Base-by-base conservation (phyloP, 1,139 yeast genomes). In the Meyerozyma guilliermondii region DNA sequence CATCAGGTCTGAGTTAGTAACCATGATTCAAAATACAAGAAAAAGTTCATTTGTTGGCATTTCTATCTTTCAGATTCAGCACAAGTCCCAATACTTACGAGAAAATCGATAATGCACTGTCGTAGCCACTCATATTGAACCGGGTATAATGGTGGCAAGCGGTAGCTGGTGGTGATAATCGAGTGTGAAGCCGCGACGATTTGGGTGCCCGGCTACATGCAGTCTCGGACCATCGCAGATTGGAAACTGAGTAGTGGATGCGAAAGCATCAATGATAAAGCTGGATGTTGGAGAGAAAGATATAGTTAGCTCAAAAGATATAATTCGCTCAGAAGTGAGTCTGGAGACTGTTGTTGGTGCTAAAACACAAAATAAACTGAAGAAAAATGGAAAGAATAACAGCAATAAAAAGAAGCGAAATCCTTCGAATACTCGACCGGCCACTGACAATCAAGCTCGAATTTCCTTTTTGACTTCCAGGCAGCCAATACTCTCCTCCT, bases 41-140 rank as follows among this genome's bases (percentile, higher is more conserved):
- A 20, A 20, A 20, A 6, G 7, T 20, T 6, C 4, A 3, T 20
- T 20, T 20, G 22, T 20, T 20, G 22, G 7, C 5, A 5, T 20
- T 20, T 20, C 5, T 4, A 20, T 20, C 7, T 20, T 20, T 4
- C 22, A 20, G 22, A 4, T 7, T 7, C 28, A 26, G 11, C 28
- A 26, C 11, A 22, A 37, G 4, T 11, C 14, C 6, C 13, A 9
- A 8, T 36, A 80, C 91, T 58, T 80, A 85, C 86, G 96, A 88
- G 71, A 92, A 92, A 65, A 92, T 95, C 47, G 98, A 91, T 59
- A 92, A 80, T 48, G 98, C 98, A 78, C 98, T 83, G 69, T 92
- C 98, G 96, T 92, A 92, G 49, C 98, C 98, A 77, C 97, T 87
- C 98, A 92, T 87, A 41, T 50, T 41, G 20, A 29, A 13, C 33